These are phyloP conservation scores for Fusarium miscanthi DNA, from an alignment of 2,329 filamentous ascomycete genomes.

Conservation along the genomic window DNA sequence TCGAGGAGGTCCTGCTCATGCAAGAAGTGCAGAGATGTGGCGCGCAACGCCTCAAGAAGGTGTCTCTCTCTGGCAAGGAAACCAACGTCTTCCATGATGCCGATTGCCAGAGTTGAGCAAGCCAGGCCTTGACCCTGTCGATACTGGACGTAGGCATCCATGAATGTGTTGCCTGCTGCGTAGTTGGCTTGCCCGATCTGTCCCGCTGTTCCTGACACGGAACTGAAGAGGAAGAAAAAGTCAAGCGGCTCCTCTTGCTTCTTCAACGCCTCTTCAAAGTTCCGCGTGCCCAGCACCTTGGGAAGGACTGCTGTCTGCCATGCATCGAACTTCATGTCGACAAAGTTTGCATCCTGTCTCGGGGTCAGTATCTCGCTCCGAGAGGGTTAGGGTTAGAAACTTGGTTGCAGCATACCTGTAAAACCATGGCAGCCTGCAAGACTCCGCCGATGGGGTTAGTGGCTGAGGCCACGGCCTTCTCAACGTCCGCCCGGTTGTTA, in stretches of 20 bases:
- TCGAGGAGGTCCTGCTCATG: constrained; percentile 9
- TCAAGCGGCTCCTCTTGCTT: constrained; percentile 41
- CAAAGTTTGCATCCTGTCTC: constrained; percentile 10
- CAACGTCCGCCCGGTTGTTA: constrained; percentile 43
- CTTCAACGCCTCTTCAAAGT: constrained; percentile 40
- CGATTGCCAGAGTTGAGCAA: constrained; percentile 12
- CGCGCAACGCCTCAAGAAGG: constrained; percentile 5
- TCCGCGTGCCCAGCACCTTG: constrained; percentile 4
- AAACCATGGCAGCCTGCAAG: constrained; percentile 10
- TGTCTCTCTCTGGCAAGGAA: constrained; percentile 9
- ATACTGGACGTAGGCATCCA: constrained; percentile 54
- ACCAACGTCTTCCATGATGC: constrained; percentile 15
- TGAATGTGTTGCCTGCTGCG: constrained; percentile 54
- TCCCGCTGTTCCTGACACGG: constrained; percentile 50
- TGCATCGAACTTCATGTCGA: constrained; percentile 7
- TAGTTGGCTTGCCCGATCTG: constrained; percentile 56
- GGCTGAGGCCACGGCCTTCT: constrained; percentile 7
- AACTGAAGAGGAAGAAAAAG: constrained; percentile 54
- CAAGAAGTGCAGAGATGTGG: constrained; percentile 7
- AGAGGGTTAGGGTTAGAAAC: background rate
- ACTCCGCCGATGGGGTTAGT: background rate
- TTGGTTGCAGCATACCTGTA: background rate
- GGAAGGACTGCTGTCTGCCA: constrained; percentile 10
- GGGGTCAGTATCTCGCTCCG: background rate
- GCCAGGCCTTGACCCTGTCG: constrained; percentile 49